These are phyloP conservation scores for Pseudocercospora cruenta DNA, from an alignment of 2,329 filamentous ascomycete genomes.

Conservation along the genomic window DNA sequence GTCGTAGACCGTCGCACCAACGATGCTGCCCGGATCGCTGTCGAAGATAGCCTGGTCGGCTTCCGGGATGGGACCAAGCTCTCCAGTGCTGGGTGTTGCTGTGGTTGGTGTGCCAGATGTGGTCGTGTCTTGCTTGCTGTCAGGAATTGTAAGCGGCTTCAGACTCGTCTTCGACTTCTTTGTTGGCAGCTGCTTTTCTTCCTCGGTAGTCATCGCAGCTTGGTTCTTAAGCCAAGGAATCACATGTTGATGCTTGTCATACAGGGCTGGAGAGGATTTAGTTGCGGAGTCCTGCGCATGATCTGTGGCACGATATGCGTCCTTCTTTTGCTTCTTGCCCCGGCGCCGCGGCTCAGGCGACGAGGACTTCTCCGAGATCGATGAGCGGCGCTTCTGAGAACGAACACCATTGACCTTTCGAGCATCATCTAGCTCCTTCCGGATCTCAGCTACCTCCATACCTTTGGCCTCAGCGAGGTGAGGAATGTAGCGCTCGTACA, in stretches of 20 bases:
- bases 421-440: background rate
- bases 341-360: background rate
- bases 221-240: background rate
- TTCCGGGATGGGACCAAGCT: background rate
- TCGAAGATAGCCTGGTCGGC: conserved; percentile 7
- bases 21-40: background rate
- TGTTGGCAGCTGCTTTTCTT: background rate
- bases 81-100: background rate
- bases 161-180: background rate
- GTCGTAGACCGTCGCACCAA: background rate
- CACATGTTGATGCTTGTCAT: background rate
- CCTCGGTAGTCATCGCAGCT: background rate
- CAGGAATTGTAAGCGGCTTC: background rate
- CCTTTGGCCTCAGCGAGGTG: background rate
- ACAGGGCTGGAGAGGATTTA: background rate
- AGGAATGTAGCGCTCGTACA: conserved; percentile 1
- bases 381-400: background rate
- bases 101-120: background rate
- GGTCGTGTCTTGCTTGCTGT: background rate
- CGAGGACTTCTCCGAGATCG: background rate
- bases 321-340: background rate
- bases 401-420: background rate
- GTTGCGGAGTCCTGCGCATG: background rate
- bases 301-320: background rate
- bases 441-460: background rate